phyloP scores from a whole-genome alignment of 2,329 filamentous ascomycete species.

The Verticillium dahliae region DNA sequence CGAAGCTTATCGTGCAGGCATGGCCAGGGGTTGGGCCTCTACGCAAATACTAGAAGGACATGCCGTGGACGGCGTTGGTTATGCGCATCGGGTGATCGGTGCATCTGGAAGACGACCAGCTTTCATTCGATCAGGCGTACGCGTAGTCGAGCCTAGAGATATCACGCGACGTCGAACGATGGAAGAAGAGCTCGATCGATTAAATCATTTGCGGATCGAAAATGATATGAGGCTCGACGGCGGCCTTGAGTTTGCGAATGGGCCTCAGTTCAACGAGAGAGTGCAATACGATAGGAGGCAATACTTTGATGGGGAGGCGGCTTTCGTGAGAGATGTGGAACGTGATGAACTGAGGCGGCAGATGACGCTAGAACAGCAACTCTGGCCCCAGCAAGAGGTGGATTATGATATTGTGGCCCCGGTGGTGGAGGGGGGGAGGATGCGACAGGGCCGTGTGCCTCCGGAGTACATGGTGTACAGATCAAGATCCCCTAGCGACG shows the following conservation, averaged over 20 bases:
- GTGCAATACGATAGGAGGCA: neutral
- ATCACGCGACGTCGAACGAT: neutral
- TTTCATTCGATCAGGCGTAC: neutral
- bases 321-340: neutral
- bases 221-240: neutral
- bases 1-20: neutral
- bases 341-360: neutral
- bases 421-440: neutral
- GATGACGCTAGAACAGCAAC: neutral
- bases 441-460: neutral
- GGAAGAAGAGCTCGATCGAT: neutral
- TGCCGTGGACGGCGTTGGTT: neutral
- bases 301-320: neutral
- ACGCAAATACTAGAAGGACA: neutral
- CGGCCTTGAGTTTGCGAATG: neutral
- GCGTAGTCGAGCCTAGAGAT: neutral
- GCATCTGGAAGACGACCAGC: neutral
- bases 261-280: neutral
- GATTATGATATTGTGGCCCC: neutral
- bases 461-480: neutral
- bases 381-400: neutral
- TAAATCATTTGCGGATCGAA: neutral
- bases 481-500: neutral
- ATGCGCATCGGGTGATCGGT: neutral
- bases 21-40: neutral